Percentiles rank a stretch among this genome's conserved stretches.
Evolutionary conservation across 345 rosid species (phyloP).

Genomic region (Pseudoturritis turrita): DNA sequence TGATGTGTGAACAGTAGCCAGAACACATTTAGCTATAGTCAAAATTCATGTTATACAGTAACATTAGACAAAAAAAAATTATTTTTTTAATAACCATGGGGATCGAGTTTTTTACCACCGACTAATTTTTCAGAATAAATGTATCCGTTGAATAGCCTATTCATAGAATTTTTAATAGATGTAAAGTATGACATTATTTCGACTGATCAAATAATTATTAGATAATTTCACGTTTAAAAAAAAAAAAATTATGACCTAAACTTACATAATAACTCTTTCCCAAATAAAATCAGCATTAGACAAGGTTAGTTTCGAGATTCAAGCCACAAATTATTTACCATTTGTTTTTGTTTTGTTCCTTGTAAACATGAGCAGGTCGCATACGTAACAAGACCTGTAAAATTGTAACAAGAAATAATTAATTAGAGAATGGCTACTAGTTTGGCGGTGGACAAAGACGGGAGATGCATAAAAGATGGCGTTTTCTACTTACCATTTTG

Average conservation of each 20-base stretch:
- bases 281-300: no score
- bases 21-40: neutral
- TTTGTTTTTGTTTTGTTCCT: neutral
- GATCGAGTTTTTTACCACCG: no score
- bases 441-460: slow-evolving; percentile 31
- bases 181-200: no score
- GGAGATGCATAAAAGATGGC: slow-evolving; percentile 17
- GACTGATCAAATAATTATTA: no score
- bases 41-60: neutral
- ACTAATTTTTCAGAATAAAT: no score
- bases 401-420: neutral
- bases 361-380: neutral
- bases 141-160: no score
- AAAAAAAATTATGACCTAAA: no score
- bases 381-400: neutral
- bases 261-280: no score
- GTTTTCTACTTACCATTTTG: slow-evolving; percentile 27
- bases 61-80: no score
- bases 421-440: slow-evolving; percentile 8
- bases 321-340: neutral
- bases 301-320: neutral
- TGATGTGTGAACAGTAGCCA: neutral
- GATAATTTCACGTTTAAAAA: no score
- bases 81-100: no score
- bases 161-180: no score